Evolutionary conservation across 1,139 yeast species (phyloP).

Genomic region (Wickerhamomyces sp.): DNA sequence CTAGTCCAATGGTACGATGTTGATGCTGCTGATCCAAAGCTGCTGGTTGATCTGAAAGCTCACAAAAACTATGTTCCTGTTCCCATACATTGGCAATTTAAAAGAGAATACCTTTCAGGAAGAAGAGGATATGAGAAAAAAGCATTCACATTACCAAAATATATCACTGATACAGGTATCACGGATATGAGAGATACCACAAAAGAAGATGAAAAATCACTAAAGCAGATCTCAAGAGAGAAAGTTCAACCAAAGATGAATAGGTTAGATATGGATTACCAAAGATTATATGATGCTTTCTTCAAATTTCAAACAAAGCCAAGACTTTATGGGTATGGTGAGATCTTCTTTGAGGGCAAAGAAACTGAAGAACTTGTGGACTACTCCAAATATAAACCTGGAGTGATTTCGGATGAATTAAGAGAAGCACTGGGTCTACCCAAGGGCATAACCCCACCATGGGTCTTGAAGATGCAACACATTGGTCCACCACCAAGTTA

Average conservation of each 20-base stretch:
- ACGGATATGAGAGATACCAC: constrained; percentile 73
- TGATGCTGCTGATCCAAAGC: constrained; percentile 72
- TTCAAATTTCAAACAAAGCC: constrained; percentile 80
- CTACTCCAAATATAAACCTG: constrained; percentile 52
- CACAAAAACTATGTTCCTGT: constrained; percentile 67
- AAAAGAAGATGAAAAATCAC: constrained; percentile 44
- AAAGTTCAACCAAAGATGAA: constrained; percentile 91
- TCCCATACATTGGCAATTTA: constrained; percentile 81
- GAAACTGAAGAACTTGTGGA: constrained; percentile 46
- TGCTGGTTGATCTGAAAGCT: constrained; percentile 60
- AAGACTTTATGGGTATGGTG: constrained; percentile 62
- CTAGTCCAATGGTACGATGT: constrained; percentile 81
- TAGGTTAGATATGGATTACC: constrained; percentile 79
- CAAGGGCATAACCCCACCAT: constrained; percentile 67
- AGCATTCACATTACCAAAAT: constrained; percentile 75
- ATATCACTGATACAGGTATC: constrained; percentile 80
- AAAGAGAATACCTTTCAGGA: constrained; percentile 72
- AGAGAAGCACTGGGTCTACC: constrained; percentile 68
- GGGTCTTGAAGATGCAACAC: constrained; percentile 69
- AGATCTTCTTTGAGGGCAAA: constrained; percentile 74
- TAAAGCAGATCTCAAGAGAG: constrained; percentile 76
- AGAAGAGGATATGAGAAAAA: constrained; percentile 66
- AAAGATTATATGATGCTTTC: constrained; percentile 78
- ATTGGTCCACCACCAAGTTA: constrained; percentile 87
- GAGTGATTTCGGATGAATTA: constrained; percentile 54